Evolutionary conservation across 2,329 filamentous ascomycete species (phyloP), one percentile per base, ranked within the genome.

Genomic region (Tolypocladium ophioglossoides): DNA sequence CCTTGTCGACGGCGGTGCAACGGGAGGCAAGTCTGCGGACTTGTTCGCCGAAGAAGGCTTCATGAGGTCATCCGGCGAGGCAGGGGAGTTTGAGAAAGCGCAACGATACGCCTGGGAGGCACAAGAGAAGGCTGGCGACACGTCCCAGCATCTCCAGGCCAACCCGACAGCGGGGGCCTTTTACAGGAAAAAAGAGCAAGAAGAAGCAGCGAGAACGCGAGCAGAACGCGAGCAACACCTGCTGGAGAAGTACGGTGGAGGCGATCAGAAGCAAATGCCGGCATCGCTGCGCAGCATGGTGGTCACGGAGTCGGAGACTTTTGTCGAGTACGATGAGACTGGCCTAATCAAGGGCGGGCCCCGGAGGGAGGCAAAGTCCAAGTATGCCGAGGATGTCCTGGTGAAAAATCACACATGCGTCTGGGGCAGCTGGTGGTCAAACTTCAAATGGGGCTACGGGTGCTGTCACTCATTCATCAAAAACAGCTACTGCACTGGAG

Each of bases 341-440:
- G 94, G 94, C 5, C 75, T 86, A 52, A 86, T 97, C 74, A 97
- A 97, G 72, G 91, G 92, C n/a, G 83, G 83, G 30, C 85, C 86
- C 0, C 87, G 86, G 67, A 82, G 82, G 54, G 79, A 80, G 52
- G 87, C 86, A 51, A 92, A 88, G 68, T 95, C 90, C 41, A 97
- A 96, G 68, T 99, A 99, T 65, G 72, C 85, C 5, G 94, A 99
- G 66, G 90, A 99, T 64, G 78, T 96, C 0, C 74, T 87, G 53
- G 80, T 87, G 68, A 92, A 95, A 74, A 99, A 99, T 65, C 94
- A 99, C 72, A 90, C 83, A 3, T 86, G 87, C 0, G 86, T 96
- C 3, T 99, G 91, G 89, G 94, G 94, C 50, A 96, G 91, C 64
- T 99, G 94, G 94, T 99, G 94, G 94, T 82, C 84, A 52, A 85